Conservation (phyloP, 257 asterid species). For the Lantana camara region DNA sequence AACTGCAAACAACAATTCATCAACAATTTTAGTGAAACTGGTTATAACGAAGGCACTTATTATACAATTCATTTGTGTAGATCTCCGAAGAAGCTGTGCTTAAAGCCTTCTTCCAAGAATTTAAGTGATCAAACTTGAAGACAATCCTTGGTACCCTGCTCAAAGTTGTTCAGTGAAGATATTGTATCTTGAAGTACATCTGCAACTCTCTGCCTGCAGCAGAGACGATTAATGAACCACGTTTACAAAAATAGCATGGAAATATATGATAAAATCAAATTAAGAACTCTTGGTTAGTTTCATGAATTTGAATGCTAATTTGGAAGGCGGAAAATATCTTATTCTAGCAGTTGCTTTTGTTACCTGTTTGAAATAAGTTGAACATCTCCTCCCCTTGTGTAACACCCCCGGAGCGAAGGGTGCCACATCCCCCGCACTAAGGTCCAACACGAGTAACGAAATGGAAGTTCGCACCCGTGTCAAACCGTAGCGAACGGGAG, state of each 20-base stretch:
- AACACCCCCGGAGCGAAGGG: no score
- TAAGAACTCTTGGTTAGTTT: conserved; percentile 20
- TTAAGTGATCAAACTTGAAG: no score
- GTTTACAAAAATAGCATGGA: conserved; percentile 14
- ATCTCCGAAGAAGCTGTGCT: conserved; percentile 12
- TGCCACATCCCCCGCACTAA: no score
- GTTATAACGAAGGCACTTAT: conserved; percentile 5
- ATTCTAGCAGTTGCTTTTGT: not conserved
- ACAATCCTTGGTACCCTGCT: no score
- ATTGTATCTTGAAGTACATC: conserved; percentile 73
- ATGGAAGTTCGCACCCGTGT: no score
- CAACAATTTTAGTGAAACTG: conserved; percentile 17
- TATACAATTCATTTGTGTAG: conserved; percentile 18
- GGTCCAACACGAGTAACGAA: no score
- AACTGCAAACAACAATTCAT: no score
- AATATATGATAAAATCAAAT: conserved; percentile 8
- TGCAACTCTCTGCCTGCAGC: conserved; percentile 66
- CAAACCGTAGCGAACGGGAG: no score
- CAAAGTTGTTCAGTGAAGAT: no score
- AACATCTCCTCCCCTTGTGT: conserved; percentile 46
- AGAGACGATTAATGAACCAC: conserved; percentile 18
- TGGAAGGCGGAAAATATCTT: conserved; percentile 10
- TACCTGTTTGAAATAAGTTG: conserved; percentile 71
- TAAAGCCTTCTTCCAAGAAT: no score
- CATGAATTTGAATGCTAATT: conserved; percentile 13